A percentile compares a stretch with the other conserved stretches of the same genome.
These are phyloP conservation scores for Sporobolomyces roseus DNA, from an alignment of 768 basidiomycete genomes.

Conservation along the genomic window DNA sequence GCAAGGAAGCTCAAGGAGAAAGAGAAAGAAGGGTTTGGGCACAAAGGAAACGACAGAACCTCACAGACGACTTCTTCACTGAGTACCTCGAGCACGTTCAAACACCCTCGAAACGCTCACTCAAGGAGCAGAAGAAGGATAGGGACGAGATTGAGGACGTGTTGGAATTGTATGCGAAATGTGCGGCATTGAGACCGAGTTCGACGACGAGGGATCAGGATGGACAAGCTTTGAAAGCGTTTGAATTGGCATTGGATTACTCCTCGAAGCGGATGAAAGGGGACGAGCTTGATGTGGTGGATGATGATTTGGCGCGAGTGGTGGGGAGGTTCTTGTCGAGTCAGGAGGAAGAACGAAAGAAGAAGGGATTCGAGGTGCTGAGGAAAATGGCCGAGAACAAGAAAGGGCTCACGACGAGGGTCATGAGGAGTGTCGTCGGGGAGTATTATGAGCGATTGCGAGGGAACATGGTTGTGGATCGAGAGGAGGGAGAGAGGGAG, in stretches of 20 bases:
- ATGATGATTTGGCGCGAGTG: neutral
- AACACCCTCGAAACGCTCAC: no score
- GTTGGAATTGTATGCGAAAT: neutral
- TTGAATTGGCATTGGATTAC: neutral
- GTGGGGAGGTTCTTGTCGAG: neutral
- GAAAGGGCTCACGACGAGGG: neutral
- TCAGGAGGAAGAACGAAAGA: neutral
- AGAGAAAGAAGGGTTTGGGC: conserved; percentile 10
- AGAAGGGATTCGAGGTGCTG: neutral
- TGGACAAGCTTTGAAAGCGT: neutral
- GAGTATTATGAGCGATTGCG: neutral
- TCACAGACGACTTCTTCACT: neutral
- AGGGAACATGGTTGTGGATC: no score
- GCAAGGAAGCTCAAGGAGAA: neutral
- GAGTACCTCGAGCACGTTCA: conserved; percentile 8
- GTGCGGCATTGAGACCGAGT: conserved; percentile 7
- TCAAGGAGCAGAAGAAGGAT: neutral
- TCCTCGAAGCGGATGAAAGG: neutral
- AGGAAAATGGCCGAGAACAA: neutral
- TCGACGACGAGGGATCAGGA: conserved; percentile 15
- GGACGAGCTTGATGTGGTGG: neutral
- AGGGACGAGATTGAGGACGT: neutral
- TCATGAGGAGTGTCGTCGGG: neutral
- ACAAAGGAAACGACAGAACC: conserved; percentile 9
- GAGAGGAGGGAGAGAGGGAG: neutral